A percentile compares a stretch with the other conserved stretches of the same genome.
phyloP scores from a whole-genome alignment of 129 eudicot genomes.

The Apium graveolens region DNA sequence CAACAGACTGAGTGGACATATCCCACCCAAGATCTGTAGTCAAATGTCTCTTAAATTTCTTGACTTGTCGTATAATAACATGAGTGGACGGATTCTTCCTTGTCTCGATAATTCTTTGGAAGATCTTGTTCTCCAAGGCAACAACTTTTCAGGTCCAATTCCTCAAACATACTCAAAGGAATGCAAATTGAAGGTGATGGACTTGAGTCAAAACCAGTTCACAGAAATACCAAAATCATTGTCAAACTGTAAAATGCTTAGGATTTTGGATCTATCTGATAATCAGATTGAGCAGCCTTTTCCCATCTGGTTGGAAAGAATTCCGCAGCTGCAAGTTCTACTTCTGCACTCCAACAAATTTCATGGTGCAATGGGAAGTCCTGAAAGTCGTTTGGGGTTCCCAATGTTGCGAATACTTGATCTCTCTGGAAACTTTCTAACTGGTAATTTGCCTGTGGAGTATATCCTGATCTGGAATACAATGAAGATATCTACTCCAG shows the following conservation, averaged over 20 bases:
- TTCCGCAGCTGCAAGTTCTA: neutral
- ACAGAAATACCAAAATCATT: neutral
- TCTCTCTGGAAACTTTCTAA: constrained; percentile 11
- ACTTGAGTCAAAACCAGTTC: neutral
- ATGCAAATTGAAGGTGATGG: neutral
- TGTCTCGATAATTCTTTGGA: neutral
- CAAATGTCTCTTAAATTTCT: no score
- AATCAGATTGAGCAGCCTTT: neutral
- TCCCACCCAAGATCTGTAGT: no score
- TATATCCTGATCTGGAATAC: constrained; percentile 9
- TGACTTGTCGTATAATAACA: neutral
- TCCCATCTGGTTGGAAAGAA: neutral
- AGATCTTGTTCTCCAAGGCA: neutral
- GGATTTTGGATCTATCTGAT: neutral
- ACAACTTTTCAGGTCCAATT: neutral
- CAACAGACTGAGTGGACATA: no score
- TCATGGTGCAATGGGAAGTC: constrained; percentile 10
- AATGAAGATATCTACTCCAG: neutral
- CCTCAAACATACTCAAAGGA: neutral
- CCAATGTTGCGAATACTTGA: constrained; percentile 18
- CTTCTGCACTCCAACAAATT: neutral
- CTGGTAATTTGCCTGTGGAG: constrained; percentile 15
- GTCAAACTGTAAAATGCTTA: neutral
- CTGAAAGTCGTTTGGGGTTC: neutral
- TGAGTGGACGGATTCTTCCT: constrained; percentile 8